A percentile compares a stretch with the other conserved stretches of the same genome.
Evolutionary conservation across 2,329 filamentous ascomycete species (phyloP).

Genomic region (Cytospora piceae): DNA sequence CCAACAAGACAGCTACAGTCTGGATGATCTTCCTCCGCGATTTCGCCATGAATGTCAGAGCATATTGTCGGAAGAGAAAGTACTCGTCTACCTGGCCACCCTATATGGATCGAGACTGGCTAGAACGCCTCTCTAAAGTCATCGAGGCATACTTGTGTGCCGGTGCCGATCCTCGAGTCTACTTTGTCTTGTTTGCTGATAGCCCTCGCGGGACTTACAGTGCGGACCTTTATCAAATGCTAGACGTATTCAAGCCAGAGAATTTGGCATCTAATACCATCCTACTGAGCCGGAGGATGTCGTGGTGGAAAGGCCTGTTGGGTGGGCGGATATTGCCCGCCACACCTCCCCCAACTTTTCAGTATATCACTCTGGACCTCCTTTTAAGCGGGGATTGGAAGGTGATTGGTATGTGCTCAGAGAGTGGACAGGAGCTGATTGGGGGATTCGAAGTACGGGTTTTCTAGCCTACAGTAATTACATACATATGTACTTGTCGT

Average conservation of each 20-base stretch:
- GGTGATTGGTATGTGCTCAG: not conserved
- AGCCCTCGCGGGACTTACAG: not conserved
- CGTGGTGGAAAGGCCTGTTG: conserved; percentile 8
- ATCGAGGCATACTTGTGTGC: conserved; percentile 1
- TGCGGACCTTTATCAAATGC: not conserved
- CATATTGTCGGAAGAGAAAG: conserved; percentile 7
- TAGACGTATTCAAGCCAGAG: conserved; percentile 4
- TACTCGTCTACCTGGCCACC: not conserved
- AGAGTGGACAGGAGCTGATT: not conserved
- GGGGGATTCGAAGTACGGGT: conserved; percentile 9
- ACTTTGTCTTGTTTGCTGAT: not conserved
- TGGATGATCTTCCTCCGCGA: conserved; percentile 5
- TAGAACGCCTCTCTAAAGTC: conserved; percentile 1
- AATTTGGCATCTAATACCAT: not conserved
- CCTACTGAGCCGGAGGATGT: not conserved
- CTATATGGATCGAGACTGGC: not conserved
- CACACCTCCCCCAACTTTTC: not conserved
- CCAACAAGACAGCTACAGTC: not conserved
- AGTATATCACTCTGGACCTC: not conserved
- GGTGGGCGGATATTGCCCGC: not conserved
- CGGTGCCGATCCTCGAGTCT: not conserved
- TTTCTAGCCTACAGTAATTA: not conserved
- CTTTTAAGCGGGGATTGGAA: conserved; percentile 9
- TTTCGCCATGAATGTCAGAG: conserved; percentile 7
- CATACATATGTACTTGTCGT: too few species aligned